phyloP scores from a whole-genome alignment of 2,329 filamentous ascomycete genomes.

The Venturia aucupariae region DNA sequence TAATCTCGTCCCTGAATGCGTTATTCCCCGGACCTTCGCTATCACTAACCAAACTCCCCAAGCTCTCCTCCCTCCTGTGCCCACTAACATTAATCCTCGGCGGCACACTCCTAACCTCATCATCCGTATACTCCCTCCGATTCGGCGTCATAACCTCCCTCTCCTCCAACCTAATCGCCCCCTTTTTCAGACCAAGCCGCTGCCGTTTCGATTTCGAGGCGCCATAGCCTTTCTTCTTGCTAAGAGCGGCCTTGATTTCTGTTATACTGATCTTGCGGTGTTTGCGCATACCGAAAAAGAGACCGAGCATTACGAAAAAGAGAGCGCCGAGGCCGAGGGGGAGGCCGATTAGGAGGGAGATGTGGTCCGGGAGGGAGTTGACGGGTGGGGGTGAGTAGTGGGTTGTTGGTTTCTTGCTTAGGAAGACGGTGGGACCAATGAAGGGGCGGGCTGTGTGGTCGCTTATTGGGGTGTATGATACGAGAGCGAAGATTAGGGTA shows the following conservation, averaged over 20 bases:
- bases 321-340: conserved; percentile 32
- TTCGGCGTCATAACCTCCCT: conserved; percentile 22
- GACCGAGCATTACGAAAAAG: conserved; percentile 27
- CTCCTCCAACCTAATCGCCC: conserved; percentile 24
- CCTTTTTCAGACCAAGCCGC: conserved; percentile 25
- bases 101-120: conserved; percentile 7
- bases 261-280: conserved; percentile 26
- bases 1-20: conserved; percentile 30
- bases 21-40: conserved; percentile 24
- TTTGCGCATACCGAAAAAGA: conserved; percentile 34
- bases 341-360: conserved; percentile 33
- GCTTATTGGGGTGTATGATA: conserved; percentile 25
- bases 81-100: conserved; percentile 14
- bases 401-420: conserved; percentile 26
- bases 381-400: conserved; percentile 28
- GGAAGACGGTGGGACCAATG: conserved; percentile 29
- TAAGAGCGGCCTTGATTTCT: conserved; percentile 27
- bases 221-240: conserved; percentile 29
- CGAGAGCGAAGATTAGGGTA: conserved; percentile 27
- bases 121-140: conserved; percentile 18
- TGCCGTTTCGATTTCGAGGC: conserved; percentile 28
- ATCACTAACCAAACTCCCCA: conserved; percentile 25
- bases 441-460: conserved; percentile 22
- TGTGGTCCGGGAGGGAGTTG: conserved; percentile 23
- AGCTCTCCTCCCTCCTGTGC: conserved; percentile 20